These are phyloP conservation scores for Schizosaccharomyces octosporus DNA, from an alignment of 805 yeast genomes.

Conservation along the genomic window DNA sequence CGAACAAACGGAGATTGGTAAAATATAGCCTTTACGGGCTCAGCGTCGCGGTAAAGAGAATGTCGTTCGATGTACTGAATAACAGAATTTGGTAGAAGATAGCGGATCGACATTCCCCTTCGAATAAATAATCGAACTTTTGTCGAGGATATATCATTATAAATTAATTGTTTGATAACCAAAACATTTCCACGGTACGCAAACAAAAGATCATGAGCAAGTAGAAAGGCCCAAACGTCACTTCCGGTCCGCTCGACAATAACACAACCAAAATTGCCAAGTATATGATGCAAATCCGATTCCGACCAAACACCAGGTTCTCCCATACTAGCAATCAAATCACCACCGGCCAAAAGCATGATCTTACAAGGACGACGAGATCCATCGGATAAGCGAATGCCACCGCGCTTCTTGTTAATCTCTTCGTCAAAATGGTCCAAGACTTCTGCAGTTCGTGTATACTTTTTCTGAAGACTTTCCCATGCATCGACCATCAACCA, in stretches of 20 bases:
- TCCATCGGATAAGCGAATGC: constrained; percentile 29
- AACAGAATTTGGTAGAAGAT: constrained; percentile 76
- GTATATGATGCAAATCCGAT: constrained; percentile 72
- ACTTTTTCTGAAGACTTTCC: constrained; percentile 80
- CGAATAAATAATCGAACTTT: constrained; percentile 79
- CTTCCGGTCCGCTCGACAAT: constrained; percentile 93
- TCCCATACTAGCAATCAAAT: constrained; percentile 95
- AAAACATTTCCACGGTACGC: constrained; percentile 82
- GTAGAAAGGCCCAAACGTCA: constrained; percentile 75
- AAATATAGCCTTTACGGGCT: constrained; percentile 73
- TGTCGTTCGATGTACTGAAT: constrained; percentile 88
- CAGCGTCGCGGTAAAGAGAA: constrained; percentile 63
- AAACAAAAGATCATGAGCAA: constrained; percentile 91
- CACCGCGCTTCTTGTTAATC: constrained; percentile 72
- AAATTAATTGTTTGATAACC: constrained; percentile 84
- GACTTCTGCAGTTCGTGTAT: constrained; percentile 84
- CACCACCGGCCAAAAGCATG: constrained; percentile 95
- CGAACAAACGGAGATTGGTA: not conserved
- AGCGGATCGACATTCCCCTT: constrained; percentile 91
- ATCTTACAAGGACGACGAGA: constrained; percentile 59
- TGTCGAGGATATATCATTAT: constrained; percentile 87
- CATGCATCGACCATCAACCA: constrained; percentile 99
- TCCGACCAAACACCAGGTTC: constrained; percentile 99
- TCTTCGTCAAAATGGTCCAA: constrained; percentile 92
- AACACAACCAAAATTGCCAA: constrained; percentile 87